These are phyloP conservation scores for Casuarina equisetifolia DNA, from an alignment of 306 rosid genomes.

Conservation along the genomic window DNA sequence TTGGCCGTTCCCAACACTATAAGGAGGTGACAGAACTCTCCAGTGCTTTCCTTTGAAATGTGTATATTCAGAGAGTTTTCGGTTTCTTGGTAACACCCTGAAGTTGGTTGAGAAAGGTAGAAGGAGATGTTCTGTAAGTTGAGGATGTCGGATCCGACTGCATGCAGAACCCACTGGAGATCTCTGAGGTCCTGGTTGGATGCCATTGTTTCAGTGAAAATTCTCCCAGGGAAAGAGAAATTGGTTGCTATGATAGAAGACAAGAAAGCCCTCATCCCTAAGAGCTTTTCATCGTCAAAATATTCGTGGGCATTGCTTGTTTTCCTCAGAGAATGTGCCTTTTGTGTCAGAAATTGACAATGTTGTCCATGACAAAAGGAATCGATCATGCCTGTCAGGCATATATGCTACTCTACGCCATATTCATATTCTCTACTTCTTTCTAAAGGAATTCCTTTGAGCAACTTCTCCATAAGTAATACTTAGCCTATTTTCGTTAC, in stretches of 20 bases:
- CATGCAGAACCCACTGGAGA: conserved; percentile 58
- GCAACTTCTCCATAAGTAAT: conserved; percentile 9
- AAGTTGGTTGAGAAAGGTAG: conserved; percentile 71
- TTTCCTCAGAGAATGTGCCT: neutral
- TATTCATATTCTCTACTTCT: conserved; percentile 52
- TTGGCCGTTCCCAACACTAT: conserved; percentile 41
- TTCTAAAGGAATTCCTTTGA: conserved; percentile 26
- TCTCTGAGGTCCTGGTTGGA: conserved; percentile 56
- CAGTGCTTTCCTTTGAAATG: conserved; percentile 51
- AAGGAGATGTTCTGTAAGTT: conserved; percentile 71
- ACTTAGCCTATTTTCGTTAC: no score
- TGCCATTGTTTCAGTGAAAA: conserved; percentile 49
- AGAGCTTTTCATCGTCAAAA: neutral
- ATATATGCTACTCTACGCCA: neutral
- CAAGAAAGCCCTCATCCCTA: conserved; percentile 2
- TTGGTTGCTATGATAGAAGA: conserved; percentile 22
- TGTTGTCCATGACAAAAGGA: conserved; percentile 12
- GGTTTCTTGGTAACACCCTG: conserved; percentile 69
- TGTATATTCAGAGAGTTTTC: conserved; percentile 73
- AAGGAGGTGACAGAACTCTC: conserved; percentile 54
- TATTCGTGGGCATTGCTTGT: neutral
- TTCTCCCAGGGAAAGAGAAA: conserved; percentile 25
- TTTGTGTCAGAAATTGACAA: conserved; percentile 20
- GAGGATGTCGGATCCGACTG: conserved; percentile 48
- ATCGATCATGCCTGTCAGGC: conserved; percentile 5